A percentile compares a stretch with the other conserved stretches of the same genome.
Evolutionary conservation across 768 basidiomycete species (phyloP).

Genomic region (Lactifluus subvellereus): DNA sequence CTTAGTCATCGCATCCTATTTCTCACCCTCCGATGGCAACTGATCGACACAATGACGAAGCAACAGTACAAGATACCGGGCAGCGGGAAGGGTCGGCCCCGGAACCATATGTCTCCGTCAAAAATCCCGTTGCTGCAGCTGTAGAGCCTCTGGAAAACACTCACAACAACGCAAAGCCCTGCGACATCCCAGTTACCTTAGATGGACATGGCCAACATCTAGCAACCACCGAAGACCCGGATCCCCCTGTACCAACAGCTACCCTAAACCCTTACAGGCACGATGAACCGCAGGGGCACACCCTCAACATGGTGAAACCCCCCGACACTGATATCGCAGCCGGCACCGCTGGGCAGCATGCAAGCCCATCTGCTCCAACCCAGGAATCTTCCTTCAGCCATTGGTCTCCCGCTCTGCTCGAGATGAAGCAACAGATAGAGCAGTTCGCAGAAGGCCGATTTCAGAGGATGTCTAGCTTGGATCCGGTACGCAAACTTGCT

Average conservation of each 20-base stretch:
- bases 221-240: not conserved
- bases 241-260: not conserved
- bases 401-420: not conserved
- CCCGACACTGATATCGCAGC: too few species aligned
- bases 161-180: too few species aligned
- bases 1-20: not conserved
- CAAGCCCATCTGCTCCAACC: not conserved
- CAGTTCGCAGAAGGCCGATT: not conserved
- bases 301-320: not conserved
- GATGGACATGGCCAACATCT: not conserved
- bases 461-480: not conserved
- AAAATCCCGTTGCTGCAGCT: too few species aligned
- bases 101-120: not conserved
- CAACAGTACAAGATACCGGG: not conserved
- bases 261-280: too few species aligned
- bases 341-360: not conserved
- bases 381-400: not conserved
- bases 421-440: slow-evolving; percentile 6
- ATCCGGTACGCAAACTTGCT: not conserved
- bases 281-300: not conserved
- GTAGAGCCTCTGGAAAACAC: not conserved
- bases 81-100: not conserved
- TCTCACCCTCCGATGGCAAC: not conserved
- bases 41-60: not conserved
- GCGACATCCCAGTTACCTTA: not conserved